phyloP scores from a whole-genome alignment of 768 basidiomycete genomes.

The Gymnopilus junonius region DNA sequence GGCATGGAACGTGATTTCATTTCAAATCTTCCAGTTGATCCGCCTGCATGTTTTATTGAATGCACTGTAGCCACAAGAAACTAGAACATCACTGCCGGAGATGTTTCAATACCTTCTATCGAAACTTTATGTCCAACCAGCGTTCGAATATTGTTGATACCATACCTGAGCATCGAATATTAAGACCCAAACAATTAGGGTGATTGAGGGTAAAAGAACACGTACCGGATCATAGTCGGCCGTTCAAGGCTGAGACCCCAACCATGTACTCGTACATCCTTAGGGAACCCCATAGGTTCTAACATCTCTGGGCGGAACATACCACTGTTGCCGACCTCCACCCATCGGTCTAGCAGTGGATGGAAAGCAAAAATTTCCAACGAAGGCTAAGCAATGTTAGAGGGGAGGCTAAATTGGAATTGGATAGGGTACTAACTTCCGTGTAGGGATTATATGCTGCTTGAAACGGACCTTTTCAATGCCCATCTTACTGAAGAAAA shows the following conservation, averaged over 20 bases:
- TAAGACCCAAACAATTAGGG: neutral
- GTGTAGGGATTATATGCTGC: slow-evolving; percentile 98
- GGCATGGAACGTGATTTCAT: neutral
- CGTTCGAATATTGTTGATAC: slow-evolving; percentile 96
- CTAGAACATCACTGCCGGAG: slow-evolving; percentile 90
- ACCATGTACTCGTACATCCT: slow-evolving; percentile 94
- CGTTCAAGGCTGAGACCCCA: slow-evolving; percentile 96
- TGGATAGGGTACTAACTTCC: slow-evolving; percentile 55
- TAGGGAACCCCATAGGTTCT: slow-evolving; percentile 97
- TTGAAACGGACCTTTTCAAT: slow-evolving; percentile 95
- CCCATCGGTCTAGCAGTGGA: slow-evolving; percentile 91
- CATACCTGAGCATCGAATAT: slow-evolving; percentile 63
- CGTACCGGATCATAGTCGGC: slow-evolving; percentile 97
- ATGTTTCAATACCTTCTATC: slow-evolving; percentile 85
- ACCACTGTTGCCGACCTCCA: slow-evolving; percentile 98
- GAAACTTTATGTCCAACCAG: slow-evolving; percentile 97
- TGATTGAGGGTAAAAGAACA: neutral
- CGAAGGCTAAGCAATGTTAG: slow-evolving; percentile 65
- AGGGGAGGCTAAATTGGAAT: neutral
- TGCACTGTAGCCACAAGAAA: neutral
- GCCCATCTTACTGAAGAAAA: slow-evolving; percentile 99
- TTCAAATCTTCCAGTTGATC: neutral
- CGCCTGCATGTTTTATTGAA: neutral
- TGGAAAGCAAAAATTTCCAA: slow-evolving; percentile 99
- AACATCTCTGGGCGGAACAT: slow-evolving; percentile 99